Conservation (phyloP, 228 moss, liverwort and hornwort genomes). For the Sphagnum magellanicum region DNA sequence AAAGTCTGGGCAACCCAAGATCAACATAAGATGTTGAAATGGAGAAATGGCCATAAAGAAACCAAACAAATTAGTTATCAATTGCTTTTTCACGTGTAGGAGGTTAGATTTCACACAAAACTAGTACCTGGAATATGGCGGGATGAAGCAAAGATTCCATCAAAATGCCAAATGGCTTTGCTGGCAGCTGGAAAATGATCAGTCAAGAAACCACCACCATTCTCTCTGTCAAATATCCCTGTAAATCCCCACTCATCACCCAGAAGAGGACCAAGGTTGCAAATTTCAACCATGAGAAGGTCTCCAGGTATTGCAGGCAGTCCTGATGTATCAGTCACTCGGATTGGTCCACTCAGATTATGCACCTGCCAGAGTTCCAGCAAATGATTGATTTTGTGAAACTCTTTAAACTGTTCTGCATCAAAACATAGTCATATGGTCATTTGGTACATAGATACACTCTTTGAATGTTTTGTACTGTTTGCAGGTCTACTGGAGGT, state of each 20-base stretch:
- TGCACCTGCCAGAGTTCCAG: slow-evolving; percentile 46
- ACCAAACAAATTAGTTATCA: too few species aligned
- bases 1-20: too few species aligned
- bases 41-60: too few species aligned
- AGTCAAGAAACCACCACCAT: slow-evolving; percentile 83
- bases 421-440: too few species aligned
- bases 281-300: slow-evolving; percentile 76
- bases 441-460: too few species aligned
- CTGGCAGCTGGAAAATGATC: slow-evolving; percentile 82
- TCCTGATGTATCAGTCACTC: slow-evolving; percentile 49
- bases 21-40: too few species aligned
- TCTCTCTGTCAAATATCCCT: slow-evolving; percentile 76
- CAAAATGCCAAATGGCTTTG: slow-evolving; percentile 92
- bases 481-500: too few species aligned
- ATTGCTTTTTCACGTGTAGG: too few species aligned
- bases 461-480: too few species aligned
- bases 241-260: slow-evolving; percentile 93
- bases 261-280: slow-evolving; percentile 62
- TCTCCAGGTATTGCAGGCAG: slow-evolving; percentile 60
- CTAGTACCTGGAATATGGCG: slow-evolving; percentile 67
- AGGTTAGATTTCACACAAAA: too few species aligned
- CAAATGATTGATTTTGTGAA: too few species aligned
- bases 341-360: slow-evolving; percentile 74
- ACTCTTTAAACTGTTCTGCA: too few species aligned
- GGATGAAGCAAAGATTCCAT: slow-evolving; percentile 74